phyloP scores from a whole-genome alignment of 164 flowering plant species.

The Piper betle region DNA sequence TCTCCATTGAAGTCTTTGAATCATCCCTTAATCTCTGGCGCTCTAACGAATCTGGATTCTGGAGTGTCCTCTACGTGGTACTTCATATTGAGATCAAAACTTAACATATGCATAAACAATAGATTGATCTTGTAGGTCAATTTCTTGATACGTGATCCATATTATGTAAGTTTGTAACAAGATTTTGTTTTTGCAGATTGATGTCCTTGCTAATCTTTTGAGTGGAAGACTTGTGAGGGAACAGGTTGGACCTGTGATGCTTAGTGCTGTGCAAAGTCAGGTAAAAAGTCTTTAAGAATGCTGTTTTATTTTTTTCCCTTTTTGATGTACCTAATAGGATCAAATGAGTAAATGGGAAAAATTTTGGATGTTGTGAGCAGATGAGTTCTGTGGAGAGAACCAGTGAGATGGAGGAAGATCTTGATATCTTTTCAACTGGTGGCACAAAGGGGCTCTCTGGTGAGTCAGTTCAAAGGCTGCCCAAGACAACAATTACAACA shows the following conservation, averaged over 20 bases:
- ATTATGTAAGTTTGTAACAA: not conserved
- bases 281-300: slow-evolving; percentile 13
- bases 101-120: not conserved
- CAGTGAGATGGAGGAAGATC: slow-evolving; percentile 46
- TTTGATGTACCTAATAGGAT: not conserved
- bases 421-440: slow-evolving; percentile 58
- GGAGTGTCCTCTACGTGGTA: slow-evolving; percentile 70
- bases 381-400: slow-evolving; percentile 68
- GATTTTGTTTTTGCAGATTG: slow-evolving; percentile 33
- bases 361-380: slow-evolving; percentile 19
- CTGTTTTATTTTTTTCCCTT: slow-evolving; percentile 1
- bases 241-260: slow-evolving; percentile 89
- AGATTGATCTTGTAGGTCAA: not conserved
- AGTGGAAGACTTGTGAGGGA: slow-evolving; percentile 91
- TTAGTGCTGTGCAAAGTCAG: slow-evolving; percentile 93
- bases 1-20: slow-evolving; percentile 85
- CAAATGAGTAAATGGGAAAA: not conserved
- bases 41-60: slow-evolving; percentile 54
- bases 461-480: slow-evolving; percentile 62
- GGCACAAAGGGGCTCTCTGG: slow-evolving; percentile 60
- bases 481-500: slow-evolving; percentile 49
- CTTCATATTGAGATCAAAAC: not conserved
- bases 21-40: slow-evolving; percentile 72
- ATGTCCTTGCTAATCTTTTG: slow-evolving; percentile 75
- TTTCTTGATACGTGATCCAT: no score